Base-by-base conservation (phyloP, 495 filamentous ascomycete species). In the Staphylotrichum tortipilum region DNA sequence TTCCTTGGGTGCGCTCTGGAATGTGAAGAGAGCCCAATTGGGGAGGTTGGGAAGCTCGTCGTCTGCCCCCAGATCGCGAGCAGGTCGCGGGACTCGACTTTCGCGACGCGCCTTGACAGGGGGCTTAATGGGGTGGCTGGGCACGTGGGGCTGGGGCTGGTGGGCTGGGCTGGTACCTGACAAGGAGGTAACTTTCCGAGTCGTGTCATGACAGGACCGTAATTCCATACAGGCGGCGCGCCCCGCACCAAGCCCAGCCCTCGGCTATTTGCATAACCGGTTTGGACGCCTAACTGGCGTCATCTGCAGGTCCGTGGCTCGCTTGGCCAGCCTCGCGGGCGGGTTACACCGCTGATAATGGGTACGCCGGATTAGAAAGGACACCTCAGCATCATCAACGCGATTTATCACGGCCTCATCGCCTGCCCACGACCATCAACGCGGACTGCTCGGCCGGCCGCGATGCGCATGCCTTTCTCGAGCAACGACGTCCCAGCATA, bases 51-150 rank as follows among this genome's bases (percentile, higher is more conserved):
- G 47, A 28, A 26, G 41, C 24, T 53, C 38, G 44, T 38, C 10
- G 30, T 30, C 34, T 46, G 24, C 41, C 21, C 12, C 23, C 19
- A 22, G 42, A 41, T 33, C 30, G 37, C 33, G 31, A 44, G 41
- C 38, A 23, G 41, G 47, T 41, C 26, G 28, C n/a, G 12, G 15
- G n/a, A 18, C 10, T 2, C n/a, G 33, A 40, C 30, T 22, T 18
- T 14, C 40, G 41, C 47, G 53, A 47, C 22, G 23, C 34, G 47
- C 47, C 33, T 7, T 10, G 37, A 43, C 47, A 29, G 38, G 53
- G 53, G 43, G 1, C 44, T 56, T 47, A 56, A 56, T 56, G 53
- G 53, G 46, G 43, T 56, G 53, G 53, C 48, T 48, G 53, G 53
- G 47, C 1, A 40, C 11, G 7, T 10, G 3, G 23, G n/a, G n/a